Conservation (phyloP, 208 protist genomes). For the Leptomonas pyrrhocoris region DNA sequence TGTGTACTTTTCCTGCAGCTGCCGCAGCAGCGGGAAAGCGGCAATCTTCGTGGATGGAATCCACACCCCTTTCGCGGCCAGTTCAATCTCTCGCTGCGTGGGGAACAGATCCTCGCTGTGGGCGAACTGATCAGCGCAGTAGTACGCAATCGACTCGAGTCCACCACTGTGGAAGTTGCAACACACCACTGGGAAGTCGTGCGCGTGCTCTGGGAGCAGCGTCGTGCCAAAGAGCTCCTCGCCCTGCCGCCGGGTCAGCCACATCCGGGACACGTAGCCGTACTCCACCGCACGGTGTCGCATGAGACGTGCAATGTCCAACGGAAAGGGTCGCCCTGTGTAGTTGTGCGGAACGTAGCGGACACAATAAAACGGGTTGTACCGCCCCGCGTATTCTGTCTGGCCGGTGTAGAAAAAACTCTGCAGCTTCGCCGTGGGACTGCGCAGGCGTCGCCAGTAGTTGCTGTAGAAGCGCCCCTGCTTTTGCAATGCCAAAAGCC, state of each 20-base stretch:
- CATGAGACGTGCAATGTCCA: conserved; percentile 45
- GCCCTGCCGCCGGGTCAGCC: conserved; percentile 65
- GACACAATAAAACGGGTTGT: conserved; percentile 72
- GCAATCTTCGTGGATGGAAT: conserved; percentile 40
- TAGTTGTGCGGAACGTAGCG: conserved; percentile 65
- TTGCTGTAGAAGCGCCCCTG: conserved; percentile 34
- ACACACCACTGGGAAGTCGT: conserved; percentile 56
- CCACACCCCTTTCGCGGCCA: conserved; percentile 55
- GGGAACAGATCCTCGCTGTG: conserved; percentile 40
- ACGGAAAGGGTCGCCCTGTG: conserved; percentile 52
- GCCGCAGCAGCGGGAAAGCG: conserved; percentile 61
- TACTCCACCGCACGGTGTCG: conserved; percentile 59
- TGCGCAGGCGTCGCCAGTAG: conserved; percentile 50
- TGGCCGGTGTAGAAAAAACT: conserved; percentile 42
- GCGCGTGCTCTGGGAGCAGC: conserved; percentile 41
- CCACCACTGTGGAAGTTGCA: conserved; percentile 49
- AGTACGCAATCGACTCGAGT: conserved; percentile 43
- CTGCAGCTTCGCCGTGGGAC: background rate
- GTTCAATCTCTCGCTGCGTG: conserved; percentile 45
- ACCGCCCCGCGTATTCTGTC: conserved; percentile 46
- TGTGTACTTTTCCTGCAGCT: conserved; percentile 19
- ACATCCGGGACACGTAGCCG: conserved; percentile 80
- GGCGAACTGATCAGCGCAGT: conserved; percentile 86
- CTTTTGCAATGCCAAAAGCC: conserved; percentile 22
- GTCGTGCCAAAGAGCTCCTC: conserved; percentile 41